Evolutionary conservation across 768 basidiomycete species (phyloP).

Genomic region (Antrodiella citrinella): DNA sequence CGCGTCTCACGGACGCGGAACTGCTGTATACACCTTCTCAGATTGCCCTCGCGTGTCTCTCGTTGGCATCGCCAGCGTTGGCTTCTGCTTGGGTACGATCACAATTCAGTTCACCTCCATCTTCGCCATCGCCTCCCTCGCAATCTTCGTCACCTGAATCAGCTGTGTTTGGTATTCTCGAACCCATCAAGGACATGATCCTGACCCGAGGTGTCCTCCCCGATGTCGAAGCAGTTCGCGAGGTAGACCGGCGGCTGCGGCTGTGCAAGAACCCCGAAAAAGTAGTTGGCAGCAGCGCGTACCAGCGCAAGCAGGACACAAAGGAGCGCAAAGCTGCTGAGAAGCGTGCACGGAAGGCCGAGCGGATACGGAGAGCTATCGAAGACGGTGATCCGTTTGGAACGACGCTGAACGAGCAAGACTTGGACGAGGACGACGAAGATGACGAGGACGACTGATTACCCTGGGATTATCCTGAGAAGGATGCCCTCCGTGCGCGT

Average conservation of each 20-base stretch:
- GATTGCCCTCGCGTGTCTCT: slow-evolving; percentile 78
- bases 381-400: slow-evolving; percentile 68
- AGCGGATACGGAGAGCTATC: slow-evolving; percentile 45
- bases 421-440: slow-evolving; percentile 45
- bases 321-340: slow-evolving; percentile 62
- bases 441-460: slow-evolving; percentile 35
- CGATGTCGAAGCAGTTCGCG: slow-evolving; percentile 78
- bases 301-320: slow-evolving; percentile 61
- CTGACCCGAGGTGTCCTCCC: slow-evolving; percentile 48
- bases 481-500: too few species aligned
- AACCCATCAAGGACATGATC: slow-evolving; percentile 51
- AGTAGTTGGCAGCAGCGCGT: slow-evolving; percentile 82
- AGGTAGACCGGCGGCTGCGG: slow-evolving; percentile 80
- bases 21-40: slow-evolving; percentile 90
- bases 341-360: slow-evolving; percentile 45
- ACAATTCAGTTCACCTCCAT: slow-evolving; percentile 22
- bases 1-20: slow-evolving; percentile 86
- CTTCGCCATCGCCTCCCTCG: slow-evolving; percentile 11
- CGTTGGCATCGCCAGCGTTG: slow-evolving; percentile 53
- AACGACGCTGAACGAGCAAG: slow-evolving; percentile 32
- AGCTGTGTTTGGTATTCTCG: slow-evolving; percentile 32
- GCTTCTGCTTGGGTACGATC: slow-evolving; percentile 52
- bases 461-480: too few species aligned
- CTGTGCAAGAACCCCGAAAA: slow-evolving; percentile 96
- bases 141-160: slow-evolving; percentile 17